A percentile compares a stretch with the other conserved stretches of the same genome.
Conservation (phyloP, 495 filamentous ascomycete genomes). For the Xylaria grammica region DNA sequence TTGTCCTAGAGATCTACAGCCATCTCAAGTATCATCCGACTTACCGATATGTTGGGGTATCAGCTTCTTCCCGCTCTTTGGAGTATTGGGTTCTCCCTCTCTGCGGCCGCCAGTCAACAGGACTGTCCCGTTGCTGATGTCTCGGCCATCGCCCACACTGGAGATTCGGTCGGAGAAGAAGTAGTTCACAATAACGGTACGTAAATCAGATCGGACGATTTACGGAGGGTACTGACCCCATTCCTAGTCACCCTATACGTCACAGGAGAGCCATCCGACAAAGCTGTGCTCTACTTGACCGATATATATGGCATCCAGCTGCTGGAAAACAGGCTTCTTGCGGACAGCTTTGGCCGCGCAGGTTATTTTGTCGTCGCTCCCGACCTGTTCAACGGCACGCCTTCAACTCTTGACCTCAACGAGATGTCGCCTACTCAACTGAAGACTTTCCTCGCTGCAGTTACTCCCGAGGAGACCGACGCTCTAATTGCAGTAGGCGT, state of each 20-base stretch:
- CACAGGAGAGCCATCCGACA: slow-evolving; percentile 43
- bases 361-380: slow-evolving; percentile 78
- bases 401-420: slow-evolving; percentile 53
- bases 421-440: slow-evolving; percentile 59
- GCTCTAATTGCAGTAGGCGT: slow-evolving; percentile 66
- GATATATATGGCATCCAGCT: slow-evolving; percentile 67
- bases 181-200: slow-evolving; percentile 37
- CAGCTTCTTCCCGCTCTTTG: slow-evolving; percentile 28
- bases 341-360: slow-evolving; percentile 75
- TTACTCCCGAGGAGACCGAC: slow-evolving; percentile 61
- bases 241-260: slow-evolving; percentile 46
- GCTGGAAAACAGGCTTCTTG: slow-evolving; percentile 70
- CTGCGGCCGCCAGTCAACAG: slow-evolving; percentile 7
- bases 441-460: slow-evolving; percentile 58
- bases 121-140: slow-evolving; percentile 32
- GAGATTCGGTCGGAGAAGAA: slow-evolving; percentile 38
- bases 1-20: background rate
- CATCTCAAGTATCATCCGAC: background rate
- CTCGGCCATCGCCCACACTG: slow-evolving; percentile 39
- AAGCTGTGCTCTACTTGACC: slow-evolving; percentile 57
- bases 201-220: slow-evolving; percentile 5
- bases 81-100: slow-evolving; percentile 24
- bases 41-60: slow-evolving; percentile 25
- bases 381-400: slow-evolving; percentile 73
- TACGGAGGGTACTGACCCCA: background rate